phyloP scores from a whole-genome alignment of 257 asterid species.

The Forsythia suspensa region DNA sequence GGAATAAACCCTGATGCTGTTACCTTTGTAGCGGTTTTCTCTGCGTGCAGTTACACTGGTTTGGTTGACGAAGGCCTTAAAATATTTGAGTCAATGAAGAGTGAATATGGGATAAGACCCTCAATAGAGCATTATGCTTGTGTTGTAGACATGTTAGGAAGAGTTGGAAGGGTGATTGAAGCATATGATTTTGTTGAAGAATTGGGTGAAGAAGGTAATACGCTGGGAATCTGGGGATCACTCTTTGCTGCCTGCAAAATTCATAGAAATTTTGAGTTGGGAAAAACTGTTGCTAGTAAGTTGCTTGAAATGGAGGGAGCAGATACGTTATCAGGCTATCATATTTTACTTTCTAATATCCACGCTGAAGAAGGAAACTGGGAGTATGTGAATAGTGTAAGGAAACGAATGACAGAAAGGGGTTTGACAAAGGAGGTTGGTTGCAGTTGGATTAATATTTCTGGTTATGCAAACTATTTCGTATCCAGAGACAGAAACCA shows the following conservation, averaged over 20 bases:
- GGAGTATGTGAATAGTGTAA: conserved; percentile 58
- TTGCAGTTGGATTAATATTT: conserved; percentile 83
- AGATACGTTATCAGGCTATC: conserved; percentile 54
- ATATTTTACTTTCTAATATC: conserved; percentile 77
- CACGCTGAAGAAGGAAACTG: conserved; percentile 89
- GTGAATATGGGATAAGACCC: conserved; percentile 54
- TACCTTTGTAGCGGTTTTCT: conserved; percentile 64
- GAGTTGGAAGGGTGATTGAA: conserved; percentile 82
- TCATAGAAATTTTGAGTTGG: conserved; percentile 69
- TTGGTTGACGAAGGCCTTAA: conserved; percentile 66
- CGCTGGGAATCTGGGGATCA: conserved; percentile 81
- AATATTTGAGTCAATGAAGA: conserved; percentile 64
- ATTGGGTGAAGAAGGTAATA: conserved; percentile 55
- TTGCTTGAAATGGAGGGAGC: conserved; percentile 59
- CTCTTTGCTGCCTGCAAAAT: conserved; percentile 75
- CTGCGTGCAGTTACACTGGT: conserved; percentile 85
- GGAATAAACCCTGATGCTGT: conserved; percentile 55
- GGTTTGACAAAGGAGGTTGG: conserved; percentile 76
- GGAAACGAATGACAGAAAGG: conserved; percentile 62
- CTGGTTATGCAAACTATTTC: conserved; percentile 51
- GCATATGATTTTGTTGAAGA: conserved; percentile 63
- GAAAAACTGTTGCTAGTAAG: conserved; percentile 69
- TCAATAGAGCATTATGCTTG: conserved; percentile 74
- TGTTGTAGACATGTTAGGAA: conserved; percentile 81
- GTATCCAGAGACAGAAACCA: conserved; percentile 61